phyloP scores from a whole-genome alignment of 2,329 filamentous ascomycete species.

The Diatrype stigma region DNA sequence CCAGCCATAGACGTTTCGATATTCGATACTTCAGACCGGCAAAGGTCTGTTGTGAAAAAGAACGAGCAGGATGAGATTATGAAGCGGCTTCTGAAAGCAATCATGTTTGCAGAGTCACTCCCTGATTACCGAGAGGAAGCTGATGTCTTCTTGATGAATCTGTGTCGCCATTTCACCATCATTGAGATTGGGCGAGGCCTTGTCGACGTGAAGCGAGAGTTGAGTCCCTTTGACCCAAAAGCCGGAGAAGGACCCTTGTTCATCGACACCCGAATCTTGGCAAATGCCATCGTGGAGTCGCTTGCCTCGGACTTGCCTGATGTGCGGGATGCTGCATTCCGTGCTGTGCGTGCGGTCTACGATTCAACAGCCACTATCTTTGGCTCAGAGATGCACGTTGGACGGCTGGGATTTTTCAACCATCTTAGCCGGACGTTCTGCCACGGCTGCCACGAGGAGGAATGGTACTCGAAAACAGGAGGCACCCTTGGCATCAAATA shows the following conservation, averaged over 20 bases:
- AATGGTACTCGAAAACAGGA: constrained; percentile 97
- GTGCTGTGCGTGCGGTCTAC: constrained; percentile 73
- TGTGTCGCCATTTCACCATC: constrained; percentile 86
- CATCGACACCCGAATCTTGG: constrained; percentile 81
- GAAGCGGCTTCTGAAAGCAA: constrained; percentile 83
- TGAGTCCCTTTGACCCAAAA: constrained; percentile 76
- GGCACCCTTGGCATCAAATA: constrained; percentile 88
- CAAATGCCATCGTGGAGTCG: constrained; percentile 85
- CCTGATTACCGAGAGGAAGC: constrained; percentile 76
- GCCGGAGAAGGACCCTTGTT: constrained; percentile 83
- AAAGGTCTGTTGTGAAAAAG: constrained; percentile 83
- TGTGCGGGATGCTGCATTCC: constrained; percentile 78
- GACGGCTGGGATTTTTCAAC: constrained; percentile 77
- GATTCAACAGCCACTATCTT: constrained; percentile 75
- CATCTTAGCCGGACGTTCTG: constrained; percentile 81
- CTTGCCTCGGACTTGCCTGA: constrained; percentile 78
- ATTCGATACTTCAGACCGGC: constrained; percentile 71
- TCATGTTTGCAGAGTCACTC: constrained; percentile 80
- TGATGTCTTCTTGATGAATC: constrained; percentile 67
- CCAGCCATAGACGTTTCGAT: constrained; percentile 65
- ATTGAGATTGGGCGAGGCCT: constrained; percentile 86
- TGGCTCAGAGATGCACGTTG: constrained; percentile 66
- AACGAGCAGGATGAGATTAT: constrained; percentile 75
- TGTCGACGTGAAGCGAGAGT: constrained; percentile 70
- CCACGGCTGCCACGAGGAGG: constrained; percentile 93